A percentile compares a stretch with the other conserved stretches of the same genome.
phyloP scores from a whole-genome alignment of 192 early-diverging fungal genomes.

The Jimgerdemannia flammicorona region DNA sequence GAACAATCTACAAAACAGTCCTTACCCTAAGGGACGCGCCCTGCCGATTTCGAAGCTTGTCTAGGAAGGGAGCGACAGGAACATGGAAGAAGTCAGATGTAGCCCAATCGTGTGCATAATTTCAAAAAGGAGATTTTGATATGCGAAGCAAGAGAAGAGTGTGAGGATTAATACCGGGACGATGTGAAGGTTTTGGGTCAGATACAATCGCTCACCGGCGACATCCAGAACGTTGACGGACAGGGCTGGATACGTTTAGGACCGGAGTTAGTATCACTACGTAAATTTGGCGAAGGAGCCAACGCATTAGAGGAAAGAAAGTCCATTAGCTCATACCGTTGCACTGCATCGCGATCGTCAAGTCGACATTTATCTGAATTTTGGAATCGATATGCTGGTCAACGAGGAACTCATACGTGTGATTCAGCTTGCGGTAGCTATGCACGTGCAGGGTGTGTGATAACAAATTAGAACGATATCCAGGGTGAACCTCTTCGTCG shows the following conservation, averaged over 20 bases:
- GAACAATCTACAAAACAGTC: too few species aligned
- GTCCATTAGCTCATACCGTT: constrained; percentile 28
- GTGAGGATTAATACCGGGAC: constrained; percentile 34
- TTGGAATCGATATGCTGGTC: constrained; percentile 59
- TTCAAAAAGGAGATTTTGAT: too few species aligned
- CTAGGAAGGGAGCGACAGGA: constrained; percentile 2
- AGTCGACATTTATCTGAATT: constrained; percentile 82
- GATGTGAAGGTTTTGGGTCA: constrained; percentile 49
- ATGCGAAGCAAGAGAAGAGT: too few species aligned
- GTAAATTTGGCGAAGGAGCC: neutral
- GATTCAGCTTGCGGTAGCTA: constrained; percentile 42
- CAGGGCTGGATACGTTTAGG: constrained; percentile 35
- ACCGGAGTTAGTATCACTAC: neutral
- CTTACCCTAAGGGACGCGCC: constrained; percentile 12
- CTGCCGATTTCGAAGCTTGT: constrained; percentile 10
- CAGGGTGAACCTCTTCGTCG: neutral
- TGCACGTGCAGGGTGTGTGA: neutral
- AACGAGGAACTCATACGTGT: constrained; percentile 77
- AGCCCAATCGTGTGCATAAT: neutral
- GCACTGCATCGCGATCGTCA: constrained; percentile 88
- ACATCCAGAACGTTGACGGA: constrained; percentile 68
- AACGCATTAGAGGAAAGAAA: constrained; percentile 2
- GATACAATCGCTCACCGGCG: constrained; percentile 49
- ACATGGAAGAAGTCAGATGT: neutral
- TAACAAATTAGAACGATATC: neutral